phyloP scores from a whole-genome alignment of 2,329 filamentous ascomycete genomes.

The Aspergillus vadensis region DNA sequence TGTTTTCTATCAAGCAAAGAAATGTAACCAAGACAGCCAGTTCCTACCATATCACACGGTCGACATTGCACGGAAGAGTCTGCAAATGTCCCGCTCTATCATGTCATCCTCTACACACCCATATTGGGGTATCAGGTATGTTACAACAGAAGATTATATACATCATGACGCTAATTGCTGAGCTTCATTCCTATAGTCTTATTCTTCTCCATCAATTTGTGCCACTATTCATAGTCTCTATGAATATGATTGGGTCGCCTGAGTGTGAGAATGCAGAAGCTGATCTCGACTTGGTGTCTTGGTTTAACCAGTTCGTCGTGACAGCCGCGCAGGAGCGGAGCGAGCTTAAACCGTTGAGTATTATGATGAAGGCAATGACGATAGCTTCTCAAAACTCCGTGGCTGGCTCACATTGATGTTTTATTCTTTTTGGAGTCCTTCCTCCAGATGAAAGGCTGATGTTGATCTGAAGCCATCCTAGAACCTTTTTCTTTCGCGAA shows the following conservation, averaged over 20 bases:
- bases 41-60: slow-evolving; percentile 14
- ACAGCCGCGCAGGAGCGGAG: slow-evolving; percentile 12
- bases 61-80: slow-evolving; percentile 12
- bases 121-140: slow-evolving; percentile 14
- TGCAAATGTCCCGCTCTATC: slow-evolving; percentile 9
- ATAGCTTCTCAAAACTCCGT: neutral
- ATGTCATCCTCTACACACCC: neutral
- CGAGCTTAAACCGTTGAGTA: slow-evolving; percentile 6
- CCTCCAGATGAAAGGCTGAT: no score
- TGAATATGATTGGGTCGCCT: slow-evolving; percentile 15
- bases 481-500: no score
- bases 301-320: slow-evolving; percentile 15
- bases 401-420: neutral
- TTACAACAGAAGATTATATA: neutral
- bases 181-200: neutral
- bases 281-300: slow-evolving; percentile 10
- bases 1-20: slow-evolving; percentile 22
- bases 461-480: no score
- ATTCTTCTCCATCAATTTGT: slow-evolving; percentile 20
- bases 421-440: no score
- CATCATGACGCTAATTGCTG: neutral
- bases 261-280: slow-evolving; percentile 5
- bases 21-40: slow-evolving; percentile 9
- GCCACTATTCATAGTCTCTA: slow-evolving; percentile 17
- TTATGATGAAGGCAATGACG: neutral